Evolutionary conservation across 805 yeast genomes (phyloP).

Genomic region (Lachancea kluyveri): DNA sequence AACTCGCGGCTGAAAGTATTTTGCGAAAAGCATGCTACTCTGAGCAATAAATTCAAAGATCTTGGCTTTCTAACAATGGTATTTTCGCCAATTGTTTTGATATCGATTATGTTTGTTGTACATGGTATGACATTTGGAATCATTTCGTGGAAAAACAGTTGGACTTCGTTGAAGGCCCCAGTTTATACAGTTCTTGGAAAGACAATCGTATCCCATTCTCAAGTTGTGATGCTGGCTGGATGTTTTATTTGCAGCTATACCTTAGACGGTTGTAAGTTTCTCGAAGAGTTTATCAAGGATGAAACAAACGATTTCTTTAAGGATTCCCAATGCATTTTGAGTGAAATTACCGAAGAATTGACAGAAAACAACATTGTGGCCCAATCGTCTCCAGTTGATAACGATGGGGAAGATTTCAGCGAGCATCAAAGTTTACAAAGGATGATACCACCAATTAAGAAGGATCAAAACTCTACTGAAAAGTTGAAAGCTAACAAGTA

Average conservation of each 20-base stretch:
- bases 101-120: neutral
- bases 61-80: conserved; percentile 1
- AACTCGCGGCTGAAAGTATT: neutral
- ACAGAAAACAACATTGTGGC: neutral
- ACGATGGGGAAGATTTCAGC: neutral
- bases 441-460: neutral
- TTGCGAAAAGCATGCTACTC: conserved; percentile 3
- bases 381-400: neutral
- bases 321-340: conserved; percentile 3
- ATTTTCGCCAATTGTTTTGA: conserved; percentile 1
- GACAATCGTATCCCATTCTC: conserved; percentile 5
- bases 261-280: conserved; percentile 4
- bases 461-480: neutral
- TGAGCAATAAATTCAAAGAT: neutral
- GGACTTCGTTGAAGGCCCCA: neutral
- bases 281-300: conserved; percentile 1
- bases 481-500: neutral
- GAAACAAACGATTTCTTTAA: conserved; percentile 2
- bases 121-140: conserved; percentile 2
- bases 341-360: too few species aligned
- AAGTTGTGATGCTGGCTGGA: conserved; percentile 5
- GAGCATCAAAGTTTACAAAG: conserved; percentile 2
- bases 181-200: conserved; percentile 3
- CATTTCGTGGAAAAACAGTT: neutral
- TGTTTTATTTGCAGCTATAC: conserved; percentile 4